Conservation (phyloP, 257 asterid species). For the Solanum paucissectum region DNA sequence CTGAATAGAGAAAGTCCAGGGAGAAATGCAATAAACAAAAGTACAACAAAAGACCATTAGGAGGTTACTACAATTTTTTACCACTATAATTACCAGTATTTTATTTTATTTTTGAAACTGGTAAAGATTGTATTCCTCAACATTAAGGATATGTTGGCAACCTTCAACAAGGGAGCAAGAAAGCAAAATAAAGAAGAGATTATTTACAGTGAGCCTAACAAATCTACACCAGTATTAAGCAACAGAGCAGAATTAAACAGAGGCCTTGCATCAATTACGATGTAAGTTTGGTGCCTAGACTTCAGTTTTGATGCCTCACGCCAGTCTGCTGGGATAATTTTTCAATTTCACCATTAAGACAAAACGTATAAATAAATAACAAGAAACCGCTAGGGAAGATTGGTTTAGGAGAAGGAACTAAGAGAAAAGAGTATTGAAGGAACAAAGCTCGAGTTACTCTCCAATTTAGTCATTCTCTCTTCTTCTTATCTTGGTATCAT, state of each 20-base stretch:
- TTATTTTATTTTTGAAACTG: not conserved
- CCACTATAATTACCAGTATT: not conserved
- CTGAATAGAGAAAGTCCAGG: not conserved
- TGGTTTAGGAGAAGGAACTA: not conserved
- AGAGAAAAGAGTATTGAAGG: not conserved
- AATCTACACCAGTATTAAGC: not conserved
- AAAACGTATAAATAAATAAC: not conserved
- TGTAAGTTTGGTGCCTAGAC: not conserved
- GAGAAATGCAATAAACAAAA: not conserved
- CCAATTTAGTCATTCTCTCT: not conserved
- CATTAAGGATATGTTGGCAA: not conserved
- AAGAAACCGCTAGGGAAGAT: not conserved
- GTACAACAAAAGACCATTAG: not conserved
- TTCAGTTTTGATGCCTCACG: not conserved
- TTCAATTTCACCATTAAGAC: not conserved
- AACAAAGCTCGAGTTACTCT: not conserved
- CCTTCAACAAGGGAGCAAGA: not conserved
- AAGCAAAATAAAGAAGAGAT: not conserved
- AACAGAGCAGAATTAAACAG: not conserved
- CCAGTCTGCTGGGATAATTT: not conserved
- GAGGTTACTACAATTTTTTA: not conserved
- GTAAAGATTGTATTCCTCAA: not conserved
- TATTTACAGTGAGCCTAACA: not conserved
- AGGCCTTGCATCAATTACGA: not conserved
- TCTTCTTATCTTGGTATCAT: not conserved